Conservation (phyloP, 345 rosid species). For the Sonneratia caseolaris region DNA sequence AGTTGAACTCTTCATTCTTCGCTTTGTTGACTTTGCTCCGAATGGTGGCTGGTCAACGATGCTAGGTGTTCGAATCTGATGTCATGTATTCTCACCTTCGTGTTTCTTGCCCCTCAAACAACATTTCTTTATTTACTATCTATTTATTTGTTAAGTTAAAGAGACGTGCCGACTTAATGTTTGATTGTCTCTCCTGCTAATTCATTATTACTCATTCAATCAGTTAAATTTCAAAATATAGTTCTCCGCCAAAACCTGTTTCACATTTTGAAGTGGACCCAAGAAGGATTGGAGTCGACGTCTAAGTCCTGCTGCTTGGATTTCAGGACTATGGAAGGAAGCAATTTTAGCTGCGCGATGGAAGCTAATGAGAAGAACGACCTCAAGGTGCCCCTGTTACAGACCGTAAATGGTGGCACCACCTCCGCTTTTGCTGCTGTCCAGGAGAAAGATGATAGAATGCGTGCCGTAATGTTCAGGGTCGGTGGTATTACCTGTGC, state of each 20-base stretch:
- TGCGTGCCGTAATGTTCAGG: constrained; percentile 26
- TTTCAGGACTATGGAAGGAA: constrained; percentile 8
- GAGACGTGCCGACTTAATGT: background rate
- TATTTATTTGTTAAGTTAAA: no score
- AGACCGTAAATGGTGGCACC: constrained; percentile 18
- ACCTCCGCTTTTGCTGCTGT: constrained; percentile 16
- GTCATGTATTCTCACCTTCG: background rate
- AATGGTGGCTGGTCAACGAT: background rate
- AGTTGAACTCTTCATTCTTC: background rate
- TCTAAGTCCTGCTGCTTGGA: background rate
- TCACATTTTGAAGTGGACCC: no score
- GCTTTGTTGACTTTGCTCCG: background rate
- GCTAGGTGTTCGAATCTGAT: background rate
- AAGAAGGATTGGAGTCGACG: background rate
- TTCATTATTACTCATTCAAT: background rate
- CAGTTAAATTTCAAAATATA: background rate
- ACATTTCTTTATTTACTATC: background rate
- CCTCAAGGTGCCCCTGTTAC: constrained; percentile 40
- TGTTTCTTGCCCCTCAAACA: background rate
- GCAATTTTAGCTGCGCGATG: constrained; percentile 11
- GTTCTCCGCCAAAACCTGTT: background rate
- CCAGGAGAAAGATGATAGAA: constrained; percentile 16
- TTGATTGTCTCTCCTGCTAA: background rate
- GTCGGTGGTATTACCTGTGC: constrained; percentile 47
- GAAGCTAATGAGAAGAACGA: constrained; percentile 27